phyloP scores from a whole-genome alignment of 169 alveolate species.

The Miamiensis avidus region DNA sequence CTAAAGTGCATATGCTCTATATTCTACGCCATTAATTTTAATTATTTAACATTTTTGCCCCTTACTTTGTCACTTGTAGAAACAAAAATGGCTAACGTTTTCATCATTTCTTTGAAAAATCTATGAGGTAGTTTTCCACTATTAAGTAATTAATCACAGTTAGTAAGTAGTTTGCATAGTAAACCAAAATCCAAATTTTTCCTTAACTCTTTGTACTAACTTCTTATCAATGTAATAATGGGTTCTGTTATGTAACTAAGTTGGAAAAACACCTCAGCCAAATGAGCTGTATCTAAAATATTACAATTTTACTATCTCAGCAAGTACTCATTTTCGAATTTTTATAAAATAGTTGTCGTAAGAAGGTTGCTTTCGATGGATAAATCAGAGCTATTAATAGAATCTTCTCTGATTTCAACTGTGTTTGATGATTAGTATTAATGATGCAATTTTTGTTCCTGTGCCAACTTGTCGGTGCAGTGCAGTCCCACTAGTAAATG shows the following conservation, averaged over 20 bases:
- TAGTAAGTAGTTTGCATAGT: background rate
- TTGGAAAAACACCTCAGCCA: background rate
- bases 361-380: no score
- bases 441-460: background rate
- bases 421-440: background rate
- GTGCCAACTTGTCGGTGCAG: background rate
- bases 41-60: background rate
- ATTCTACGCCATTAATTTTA: background rate
- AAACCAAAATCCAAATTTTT: background rate
- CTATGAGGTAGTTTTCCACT: background rate
- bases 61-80: background rate
- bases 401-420: background rate
- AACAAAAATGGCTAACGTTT: background rate
- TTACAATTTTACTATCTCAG: background rate
- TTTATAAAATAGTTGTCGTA: no score
- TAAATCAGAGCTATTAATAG: no score
- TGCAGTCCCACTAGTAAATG: background rate
- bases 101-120: background rate
- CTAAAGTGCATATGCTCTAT: background rate
- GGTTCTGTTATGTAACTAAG: background rate
- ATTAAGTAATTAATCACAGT: background rate
- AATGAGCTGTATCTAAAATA: background rate
- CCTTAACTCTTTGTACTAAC: background rate
- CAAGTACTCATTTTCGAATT: background rate
- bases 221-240: background rate